phyloP scores from a whole-genome alignment of 108 stramenopile species.

The Skeletonema menzelii region DNA sequence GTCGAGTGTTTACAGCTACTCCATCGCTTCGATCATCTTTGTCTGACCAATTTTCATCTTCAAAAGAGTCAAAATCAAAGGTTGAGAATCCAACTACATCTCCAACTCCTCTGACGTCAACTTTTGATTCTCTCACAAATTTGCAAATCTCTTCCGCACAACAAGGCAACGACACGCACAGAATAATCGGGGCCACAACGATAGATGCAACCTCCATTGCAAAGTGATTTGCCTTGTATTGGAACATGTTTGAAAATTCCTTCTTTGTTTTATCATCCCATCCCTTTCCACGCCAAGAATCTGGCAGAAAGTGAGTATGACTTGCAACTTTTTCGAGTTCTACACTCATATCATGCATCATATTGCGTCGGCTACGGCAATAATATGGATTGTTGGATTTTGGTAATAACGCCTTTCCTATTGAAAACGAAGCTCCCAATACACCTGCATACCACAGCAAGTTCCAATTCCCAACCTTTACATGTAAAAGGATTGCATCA shows the following conservation, averaged over 20 bases:
- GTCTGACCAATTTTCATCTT: constrained; percentile 80
- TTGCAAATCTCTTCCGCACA: constrained; percentile 84
- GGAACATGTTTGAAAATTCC: constrained; percentile 74
- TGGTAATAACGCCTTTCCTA: constrained; percentile 75
- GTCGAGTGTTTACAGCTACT: constrained; percentile 14
- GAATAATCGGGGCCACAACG: constrained; percentile 86
- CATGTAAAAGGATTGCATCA: constrained; percentile 93
- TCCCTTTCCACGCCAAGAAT: constrained; percentile 72
- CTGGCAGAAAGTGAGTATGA: constrained; percentile 92
- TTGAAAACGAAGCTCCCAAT: constrained; percentile 78
- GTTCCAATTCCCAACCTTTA: constrained; percentile 91
- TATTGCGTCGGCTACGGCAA: constrained; percentile 54
- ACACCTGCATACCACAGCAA: constrained; percentile 92
- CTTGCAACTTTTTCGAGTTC: constrained; percentile 68
- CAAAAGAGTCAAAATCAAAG: constrained; percentile 89
- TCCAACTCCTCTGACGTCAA: constrained; percentile 83
- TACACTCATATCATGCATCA: constrained; percentile 68
- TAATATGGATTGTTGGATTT: constrained; percentile 52
- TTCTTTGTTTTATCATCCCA: constrained; percentile 68
- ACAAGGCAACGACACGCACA: constrained; percentile 81
- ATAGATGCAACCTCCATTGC: constrained; percentile 77
- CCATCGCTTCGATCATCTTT: constrained; percentile 15
- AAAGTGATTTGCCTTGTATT: constrained; percentile 86
- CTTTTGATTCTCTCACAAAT: constrained; percentile 78
- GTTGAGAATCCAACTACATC: constrained; percentile 91